These are phyloP conservation scores for Clarkia xantiana DNA, from an alignment of 345 rosid species.

Conservation along the genomic window DNA sequence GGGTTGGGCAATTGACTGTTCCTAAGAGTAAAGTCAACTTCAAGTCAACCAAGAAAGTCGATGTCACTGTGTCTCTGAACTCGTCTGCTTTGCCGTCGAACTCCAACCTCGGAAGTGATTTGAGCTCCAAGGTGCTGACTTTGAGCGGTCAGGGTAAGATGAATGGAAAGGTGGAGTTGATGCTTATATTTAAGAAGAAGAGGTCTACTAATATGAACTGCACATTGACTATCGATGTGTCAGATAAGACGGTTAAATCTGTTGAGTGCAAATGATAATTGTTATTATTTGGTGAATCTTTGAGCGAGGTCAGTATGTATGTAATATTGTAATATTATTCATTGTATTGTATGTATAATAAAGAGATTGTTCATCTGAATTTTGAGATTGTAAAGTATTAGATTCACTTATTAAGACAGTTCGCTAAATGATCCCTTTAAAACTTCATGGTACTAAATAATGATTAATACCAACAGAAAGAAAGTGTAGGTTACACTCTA, in stretches of 20 bases:
- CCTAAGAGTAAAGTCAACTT: neutral
- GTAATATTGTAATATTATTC: no score
- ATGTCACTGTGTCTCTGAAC: neutral
- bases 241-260: neutral
- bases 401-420: no score
- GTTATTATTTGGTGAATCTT: no score
- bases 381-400: no score
- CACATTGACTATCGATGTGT: slow-evolving; percentile 5
- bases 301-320: no score
- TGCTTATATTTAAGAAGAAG: slow-evolving; percentile 14
- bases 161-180: slow-evolving; percentile 8
- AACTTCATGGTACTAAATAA: no score
- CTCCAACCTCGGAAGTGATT: neutral
- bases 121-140: slow-evolving; percentile 3
- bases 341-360: no score
- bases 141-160: slow-evolving; percentile 1
- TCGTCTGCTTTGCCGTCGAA: neutral
- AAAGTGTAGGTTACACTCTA: no score
- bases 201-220: slow-evolving; percentile 12
- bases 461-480: no score
- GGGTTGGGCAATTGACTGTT: neutral
- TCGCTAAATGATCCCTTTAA: no score
- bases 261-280: slow-evolving; percentile 2
- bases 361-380: no score
- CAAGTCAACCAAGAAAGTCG: slow-evolving; percentile 5